Conservation (phyloP, 2,329 filamentous ascomycete species). For the Teratosphaeria viscida region DNA sequence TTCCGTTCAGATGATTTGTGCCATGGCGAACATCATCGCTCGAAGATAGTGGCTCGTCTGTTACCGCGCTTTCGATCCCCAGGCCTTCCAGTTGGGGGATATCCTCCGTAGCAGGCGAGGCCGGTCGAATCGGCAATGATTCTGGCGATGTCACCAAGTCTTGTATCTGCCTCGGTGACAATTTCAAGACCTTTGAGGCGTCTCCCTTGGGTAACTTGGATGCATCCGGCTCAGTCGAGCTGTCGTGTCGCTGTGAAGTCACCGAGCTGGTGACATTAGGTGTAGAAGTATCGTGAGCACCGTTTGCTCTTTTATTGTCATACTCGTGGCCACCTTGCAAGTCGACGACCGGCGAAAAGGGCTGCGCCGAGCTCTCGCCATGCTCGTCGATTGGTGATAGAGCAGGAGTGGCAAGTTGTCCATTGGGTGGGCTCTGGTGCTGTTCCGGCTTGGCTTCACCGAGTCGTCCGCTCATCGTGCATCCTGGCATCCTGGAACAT, state of each 20-base stretch:
- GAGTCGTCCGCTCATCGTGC: not conserved
- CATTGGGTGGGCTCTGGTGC: not conserved
- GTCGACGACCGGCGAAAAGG: slow-evolving; percentile 4
- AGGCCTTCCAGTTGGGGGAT: slow-evolving; percentile 7
- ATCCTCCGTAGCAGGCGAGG: slow-evolving; percentile 29
- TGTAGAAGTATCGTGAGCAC: not conserved
- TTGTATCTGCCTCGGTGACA: slow-evolving; percentile 45
- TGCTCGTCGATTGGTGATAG: slow-evolving; percentile 21
- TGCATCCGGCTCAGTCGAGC: slow-evolving; percentile 16
- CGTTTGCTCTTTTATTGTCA: not conserved
- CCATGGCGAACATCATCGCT: not conserved
- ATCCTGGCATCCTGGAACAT: not conserved
- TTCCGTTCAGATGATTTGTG: not conserved
- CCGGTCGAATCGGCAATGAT: slow-evolving; percentile 41
- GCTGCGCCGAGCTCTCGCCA: slow-evolving; percentile 5
- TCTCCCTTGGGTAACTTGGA: slow-evolving; percentile 15
- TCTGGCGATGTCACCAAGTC: slow-evolving; percentile 45
- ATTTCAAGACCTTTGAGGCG: slow-evolving; percentile 29
- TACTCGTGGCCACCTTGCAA: not conserved
- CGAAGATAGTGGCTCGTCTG: not conserved
- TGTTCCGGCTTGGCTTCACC: not conserved
- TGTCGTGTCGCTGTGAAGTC: slow-evolving; percentile 5
- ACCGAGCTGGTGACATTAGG: not conserved
- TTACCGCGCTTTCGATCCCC: not conserved
- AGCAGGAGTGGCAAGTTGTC: slow-evolving; percentile 19